Evolutionary conservation across 768 basidiomycete species (phyloP).

Genomic region (Holtermannia corniformis): DNA sequence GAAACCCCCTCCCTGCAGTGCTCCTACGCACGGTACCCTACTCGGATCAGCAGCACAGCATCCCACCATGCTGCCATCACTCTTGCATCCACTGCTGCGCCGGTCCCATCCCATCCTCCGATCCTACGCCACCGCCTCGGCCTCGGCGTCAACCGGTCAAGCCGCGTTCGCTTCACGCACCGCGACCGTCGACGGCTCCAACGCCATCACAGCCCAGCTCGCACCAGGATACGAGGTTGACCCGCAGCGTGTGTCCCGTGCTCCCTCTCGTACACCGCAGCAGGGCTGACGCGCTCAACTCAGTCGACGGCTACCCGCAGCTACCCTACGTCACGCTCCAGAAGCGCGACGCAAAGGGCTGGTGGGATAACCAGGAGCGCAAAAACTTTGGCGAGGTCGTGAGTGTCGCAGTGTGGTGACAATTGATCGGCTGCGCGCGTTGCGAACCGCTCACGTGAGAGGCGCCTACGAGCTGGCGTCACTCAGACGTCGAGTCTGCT

Average conservation of each 20-base stretch:
- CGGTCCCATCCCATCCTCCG: too few relatives aligned
- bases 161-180: background rate
- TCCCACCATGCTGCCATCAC: background rate
- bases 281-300: background rate
- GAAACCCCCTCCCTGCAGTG: background rate
- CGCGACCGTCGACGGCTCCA: too few relatives aligned
- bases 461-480: too few relatives aligned
- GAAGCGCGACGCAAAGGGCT: constrained; percentile 36
- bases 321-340: constrained; percentile 39
- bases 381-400: constrained; percentile 44
- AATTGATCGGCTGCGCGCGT: too few relatives aligned
- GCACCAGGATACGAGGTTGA: constrained; percentile 33
- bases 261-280: background rate
- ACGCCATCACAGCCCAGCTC: background rate
- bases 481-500: too few relatives aligned
- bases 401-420: constrained; percentile 5
- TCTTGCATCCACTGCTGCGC: too few relatives aligned
- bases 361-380: constrained; percentile 45
- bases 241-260: constrained; percentile 34
- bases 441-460: too few relatives aligned
- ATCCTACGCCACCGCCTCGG: background rate
- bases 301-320: constrained; percentile 43
- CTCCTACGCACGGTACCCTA: background rate
- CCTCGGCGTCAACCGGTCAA: background rate
- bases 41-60: background rate